A percentile compares a stretch with the other conserved stretches of the same genome.
Conservation (phyloP, 116 monocot genomes). For the Trichopus zeylanicus region DNA sequence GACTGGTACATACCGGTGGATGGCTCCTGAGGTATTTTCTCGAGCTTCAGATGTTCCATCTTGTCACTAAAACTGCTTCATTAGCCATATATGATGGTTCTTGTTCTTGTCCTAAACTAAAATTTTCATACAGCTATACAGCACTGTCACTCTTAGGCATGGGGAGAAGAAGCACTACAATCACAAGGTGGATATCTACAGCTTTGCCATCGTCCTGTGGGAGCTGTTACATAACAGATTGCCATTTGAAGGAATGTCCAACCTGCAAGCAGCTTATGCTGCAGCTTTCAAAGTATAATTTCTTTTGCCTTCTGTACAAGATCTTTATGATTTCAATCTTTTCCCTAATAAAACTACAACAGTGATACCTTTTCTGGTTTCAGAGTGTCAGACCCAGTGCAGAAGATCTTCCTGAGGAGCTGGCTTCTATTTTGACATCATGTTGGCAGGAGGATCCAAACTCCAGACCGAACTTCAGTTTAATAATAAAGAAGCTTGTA, state of each 20-base stretch:
- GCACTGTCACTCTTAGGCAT: constrained; percentile 92
- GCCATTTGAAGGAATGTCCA: constrained; percentile 86
- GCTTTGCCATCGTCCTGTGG: constrained; percentile 78
- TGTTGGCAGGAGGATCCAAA: constrained; percentile 96
- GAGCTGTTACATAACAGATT: constrained; percentile 62
- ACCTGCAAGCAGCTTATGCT: constrained; percentile 81
- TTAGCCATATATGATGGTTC: not conserved
- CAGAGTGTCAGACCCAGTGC: constrained; percentile 66
- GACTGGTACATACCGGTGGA: constrained; percentile 96
- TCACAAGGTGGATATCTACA: constrained; percentile 79
- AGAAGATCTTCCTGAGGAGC: constrained; percentile 63
- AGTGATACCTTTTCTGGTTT: not conserved
- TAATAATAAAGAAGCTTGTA: constrained; percentile 83
- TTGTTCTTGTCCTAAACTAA: not conserved
- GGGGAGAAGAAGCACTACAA: constrained; percentile 96
- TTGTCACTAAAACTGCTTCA: not conserved
- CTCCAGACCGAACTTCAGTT: constrained; percentile 74
- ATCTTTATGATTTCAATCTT: not conserved
- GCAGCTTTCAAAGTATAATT: constrained; percentile 79
- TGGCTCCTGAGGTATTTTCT: constrained; percentile 91
- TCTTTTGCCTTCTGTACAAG: not conserved
- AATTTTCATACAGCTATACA: constrained; percentile 50
- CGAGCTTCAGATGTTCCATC: not conserved
- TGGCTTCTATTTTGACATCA: constrained; percentile 63
- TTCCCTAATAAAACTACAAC: not conserved